Base-by-base conservation (phyloP, 306 rosid genomes). In the Psophocarpus tetragonolobus region DNA sequence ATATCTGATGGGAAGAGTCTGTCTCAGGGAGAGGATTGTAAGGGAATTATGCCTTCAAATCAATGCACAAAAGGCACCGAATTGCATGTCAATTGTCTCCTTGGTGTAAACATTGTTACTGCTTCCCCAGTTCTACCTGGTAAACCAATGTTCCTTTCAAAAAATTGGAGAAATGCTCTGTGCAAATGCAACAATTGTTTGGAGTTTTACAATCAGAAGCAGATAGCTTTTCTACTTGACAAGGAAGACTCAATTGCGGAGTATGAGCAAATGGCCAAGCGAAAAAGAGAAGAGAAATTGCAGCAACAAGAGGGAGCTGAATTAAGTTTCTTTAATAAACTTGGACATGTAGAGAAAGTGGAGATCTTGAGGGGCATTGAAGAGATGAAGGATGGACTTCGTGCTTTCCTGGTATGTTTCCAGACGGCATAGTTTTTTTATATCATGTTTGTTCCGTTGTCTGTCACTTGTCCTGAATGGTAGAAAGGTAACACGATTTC, bases 321-420 rank as follows among this genome's bases (percentile, higher is more conserved):
- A 84, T 71, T 85, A 71, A 88, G 77, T 35, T 72, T 92, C 60
- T 86, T 96, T 0, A 84, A 86, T 85, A 91, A 87, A 18, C 94
- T 96, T 66, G 99, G 98, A 32, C 99, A 96, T 41, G 88, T 92
- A 6, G 99, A 86, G 91, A 96, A 96, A 77, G 92, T 96, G 51
- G 99, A 92, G 89, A 83, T 96, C 83, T 89, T 92, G 82, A 86
- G 76, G 86, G 99, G 98, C 61, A 96, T 96, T 74, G 97, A 92
- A 50, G 99, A 96, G 26, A 88, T 96, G 91, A 92, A 91, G 85
- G 91, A 93, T 66, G 99, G 92, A 84, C 86, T 96, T 84, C 93
- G 83, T 38, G 26, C 91, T 72, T 91, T 93, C 88, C 80, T 96
- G 97, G 98, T 96, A 92, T 44, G 79, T 45, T 38, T 48, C 73